Conservation (phyloP, 768 basidiomycete genomes). For the Dentipellis sp. region DNA sequence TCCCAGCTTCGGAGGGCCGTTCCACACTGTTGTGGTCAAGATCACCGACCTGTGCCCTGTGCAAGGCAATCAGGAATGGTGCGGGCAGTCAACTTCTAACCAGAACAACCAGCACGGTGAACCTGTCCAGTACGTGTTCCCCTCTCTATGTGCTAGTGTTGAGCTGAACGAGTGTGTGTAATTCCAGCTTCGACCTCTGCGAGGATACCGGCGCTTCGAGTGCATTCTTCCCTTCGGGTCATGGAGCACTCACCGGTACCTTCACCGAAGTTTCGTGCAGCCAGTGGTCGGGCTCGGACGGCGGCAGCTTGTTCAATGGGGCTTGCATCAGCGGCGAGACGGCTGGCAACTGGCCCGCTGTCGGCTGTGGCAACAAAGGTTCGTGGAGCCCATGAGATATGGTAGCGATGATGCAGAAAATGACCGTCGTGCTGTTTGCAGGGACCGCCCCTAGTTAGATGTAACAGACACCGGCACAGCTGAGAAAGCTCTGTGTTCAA, state of each 20-base stretch:
- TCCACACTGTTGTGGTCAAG: conserved; percentile 47
- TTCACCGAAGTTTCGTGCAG: conserved; percentile 49
- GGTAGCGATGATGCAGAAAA: too few species aligned
- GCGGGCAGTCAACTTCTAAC: conserved; percentile 37
- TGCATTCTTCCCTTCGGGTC: conserved; percentile 47
- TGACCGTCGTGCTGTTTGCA: too few species aligned
- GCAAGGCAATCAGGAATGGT: conserved; percentile 42
- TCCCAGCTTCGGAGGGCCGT: conserved; percentile 39
- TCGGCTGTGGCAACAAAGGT: conserved; percentile 49
- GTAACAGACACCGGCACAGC: too few species aligned
- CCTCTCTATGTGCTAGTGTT: not conserved
- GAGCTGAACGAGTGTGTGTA: not conserved
- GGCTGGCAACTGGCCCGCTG: conserved; percentile 40
- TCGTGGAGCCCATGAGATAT: not conserved
- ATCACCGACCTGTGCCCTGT: conserved; percentile 36
- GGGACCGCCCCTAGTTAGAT: too few species aligned
- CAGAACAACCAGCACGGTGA: conserved; percentile 32
- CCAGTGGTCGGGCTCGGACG: conserved; percentile 49
- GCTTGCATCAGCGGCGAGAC: conserved; percentile 42
- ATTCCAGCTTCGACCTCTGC: conserved; percentile 49
- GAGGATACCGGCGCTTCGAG: conserved; percentile 42
- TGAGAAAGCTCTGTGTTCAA: too few species aligned
- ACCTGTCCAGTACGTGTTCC: conserved; percentile 39
- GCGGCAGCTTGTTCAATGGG: conserved; percentile 34
- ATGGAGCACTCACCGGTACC: conserved; percentile 42